Conservation (phyloP, 257 asterid species). For the Salvia miltiorrhiza region DNA sequence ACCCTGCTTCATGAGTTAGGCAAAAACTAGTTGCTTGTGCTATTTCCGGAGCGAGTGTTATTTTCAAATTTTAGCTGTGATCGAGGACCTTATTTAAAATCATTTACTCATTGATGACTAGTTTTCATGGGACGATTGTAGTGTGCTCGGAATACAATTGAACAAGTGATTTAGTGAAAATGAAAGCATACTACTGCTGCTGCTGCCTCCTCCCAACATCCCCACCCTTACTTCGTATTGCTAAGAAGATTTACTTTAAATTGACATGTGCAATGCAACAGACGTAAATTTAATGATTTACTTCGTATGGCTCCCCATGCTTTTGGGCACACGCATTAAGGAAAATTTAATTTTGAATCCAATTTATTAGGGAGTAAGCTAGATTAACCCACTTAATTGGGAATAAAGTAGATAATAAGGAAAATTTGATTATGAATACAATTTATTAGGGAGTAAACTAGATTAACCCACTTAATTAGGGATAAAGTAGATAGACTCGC, state of each 20-base stretch:
- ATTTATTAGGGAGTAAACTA: too few species aligned
- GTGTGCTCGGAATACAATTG: background rate
- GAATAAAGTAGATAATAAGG: too few species aligned
- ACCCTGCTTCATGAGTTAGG: conserved; percentile 54
- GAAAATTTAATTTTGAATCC: too few species aligned
- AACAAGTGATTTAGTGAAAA: background rate
- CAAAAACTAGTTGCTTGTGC: background rate
- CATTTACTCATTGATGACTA: conserved; percentile 28
- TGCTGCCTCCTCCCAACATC: background rate
- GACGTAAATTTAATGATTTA: too few species aligned
- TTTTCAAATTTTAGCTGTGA: background rate
- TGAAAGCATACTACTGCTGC: background rate
- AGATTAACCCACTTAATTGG: too few species aligned
- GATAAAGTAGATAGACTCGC: too few species aligned
- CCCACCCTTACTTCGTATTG: background rate
- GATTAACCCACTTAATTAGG: too few species aligned
- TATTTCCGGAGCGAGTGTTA: conserved; percentile 1
- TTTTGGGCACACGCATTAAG: too few species aligned
- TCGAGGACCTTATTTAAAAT: background rate
- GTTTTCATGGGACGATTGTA: background rate
- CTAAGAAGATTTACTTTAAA: background rate
- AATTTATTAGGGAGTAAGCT: too few species aligned
- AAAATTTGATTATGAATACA: too few species aligned
- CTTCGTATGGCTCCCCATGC: too few species aligned
- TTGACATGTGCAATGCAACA: too few species aligned